These are phyloP conservation scores for Aspergillus carbonarius DNA, from an alignment of 2,329 filamentous ascomycete species.

Conservation along the genomic window DNA sequence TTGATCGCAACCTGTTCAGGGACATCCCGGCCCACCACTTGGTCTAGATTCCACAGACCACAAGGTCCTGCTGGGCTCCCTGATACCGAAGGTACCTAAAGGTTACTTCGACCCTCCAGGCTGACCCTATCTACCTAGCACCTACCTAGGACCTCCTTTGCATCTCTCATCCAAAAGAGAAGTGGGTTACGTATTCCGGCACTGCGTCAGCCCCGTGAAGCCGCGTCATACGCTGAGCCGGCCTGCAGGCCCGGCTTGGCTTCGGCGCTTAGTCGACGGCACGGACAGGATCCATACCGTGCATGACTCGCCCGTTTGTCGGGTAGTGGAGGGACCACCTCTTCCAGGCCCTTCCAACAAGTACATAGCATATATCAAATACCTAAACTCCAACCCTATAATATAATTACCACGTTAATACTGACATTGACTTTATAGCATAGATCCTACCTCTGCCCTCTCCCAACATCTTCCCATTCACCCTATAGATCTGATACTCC, in stretches of 20 bases:
- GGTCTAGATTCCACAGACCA: not conserved
- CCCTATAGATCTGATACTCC: no score
- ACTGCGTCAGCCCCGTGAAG: slow-evolving; percentile 5
- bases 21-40: slow-evolving; percentile 7
- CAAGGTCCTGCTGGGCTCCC: not conserved
- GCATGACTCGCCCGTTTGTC: not conserved
- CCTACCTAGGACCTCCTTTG: no score
- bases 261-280: not conserved
- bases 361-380: no score
- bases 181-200: not conserved
- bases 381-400: no score
- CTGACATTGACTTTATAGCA: no score
- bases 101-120: not conserved
- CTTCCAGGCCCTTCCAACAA: no score
- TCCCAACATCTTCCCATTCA: no score
- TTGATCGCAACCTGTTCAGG: not conserved
- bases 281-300: not conserved
- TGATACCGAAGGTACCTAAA: no score
- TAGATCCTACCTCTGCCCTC: no score
- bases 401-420: no score
- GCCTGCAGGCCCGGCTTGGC: slow-evolving; percentile 4
- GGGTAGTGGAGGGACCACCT: no score
- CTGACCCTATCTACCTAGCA: not conserved
- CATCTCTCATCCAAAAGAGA: not conserved
- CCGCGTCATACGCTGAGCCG: slow-evolving; percentile 2